phyloP scores from a whole-genome alignment of 257 asterid genomes.

The Echites panduratus region DNA sequence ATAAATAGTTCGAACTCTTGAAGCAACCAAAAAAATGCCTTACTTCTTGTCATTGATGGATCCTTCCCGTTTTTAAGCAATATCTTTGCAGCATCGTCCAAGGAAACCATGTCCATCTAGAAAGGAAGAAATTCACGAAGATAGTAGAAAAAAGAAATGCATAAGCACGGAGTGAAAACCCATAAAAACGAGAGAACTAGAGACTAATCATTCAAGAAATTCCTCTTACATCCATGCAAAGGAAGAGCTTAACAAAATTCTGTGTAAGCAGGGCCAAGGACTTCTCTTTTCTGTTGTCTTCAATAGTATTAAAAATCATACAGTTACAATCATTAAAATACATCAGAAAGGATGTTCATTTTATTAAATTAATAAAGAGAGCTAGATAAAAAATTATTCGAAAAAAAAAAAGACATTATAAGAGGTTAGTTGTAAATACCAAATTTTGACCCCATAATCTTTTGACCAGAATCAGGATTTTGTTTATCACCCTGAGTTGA shows the following conservation, averaged over 20 bases:
- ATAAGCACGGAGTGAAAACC: neutral
- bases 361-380: neutral
- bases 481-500: constrained; percentile 49
- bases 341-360: neutral
- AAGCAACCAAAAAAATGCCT: neutral
- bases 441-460: constrained; percentile 28
- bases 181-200: neutral
- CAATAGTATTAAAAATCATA: constrained; percentile 13
- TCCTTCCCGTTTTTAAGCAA: constrained; percentile 81
- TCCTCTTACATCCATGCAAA: constrained; percentile 75
- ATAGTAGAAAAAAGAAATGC: neutral
- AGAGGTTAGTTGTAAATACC: constrained; percentile 26
- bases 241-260: constrained; percentile 87
- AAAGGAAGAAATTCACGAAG: constrained; percentile 8
- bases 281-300: constrained; percentile 86
- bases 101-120: constrained; percentile 87
- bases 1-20: neutral
- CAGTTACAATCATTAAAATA: neutral
- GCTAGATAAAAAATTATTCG: neutral
- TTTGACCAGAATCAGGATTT: constrained; percentile 36
- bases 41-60: constrained; percentile 91
- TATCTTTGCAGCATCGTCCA: constrained; percentile 93
- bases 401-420: too few relatives aligned
- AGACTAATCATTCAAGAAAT: neutral
- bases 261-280: constrained; percentile 95